These are phyloP conservation scores for Cordia subcordata DNA, from an alignment of 257 asterid genomes.

Conservation along the genomic window DNA sequence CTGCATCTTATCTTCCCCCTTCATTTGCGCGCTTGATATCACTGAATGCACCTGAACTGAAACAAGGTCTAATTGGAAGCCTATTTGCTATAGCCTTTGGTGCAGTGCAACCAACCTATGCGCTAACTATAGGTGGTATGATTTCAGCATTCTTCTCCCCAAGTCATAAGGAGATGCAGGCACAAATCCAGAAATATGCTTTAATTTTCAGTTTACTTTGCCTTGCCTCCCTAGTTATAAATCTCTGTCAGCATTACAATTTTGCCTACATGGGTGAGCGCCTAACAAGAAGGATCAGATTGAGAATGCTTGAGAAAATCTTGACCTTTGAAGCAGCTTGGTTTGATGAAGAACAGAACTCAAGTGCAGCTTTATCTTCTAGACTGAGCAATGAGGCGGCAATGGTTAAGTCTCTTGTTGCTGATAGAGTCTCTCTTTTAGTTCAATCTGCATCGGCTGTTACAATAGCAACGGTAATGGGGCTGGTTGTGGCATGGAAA, in stretches of 20 bases:
- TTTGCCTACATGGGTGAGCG: conserved; percentile 80
- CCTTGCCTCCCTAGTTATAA: conserved; percentile 44
- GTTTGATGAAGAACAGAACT: conserved; percentile 70
- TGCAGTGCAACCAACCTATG: conserved; percentile 75
- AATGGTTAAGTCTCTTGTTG: conserved; percentile 73
- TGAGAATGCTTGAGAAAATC: conserved; percentile 55
- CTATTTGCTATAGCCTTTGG: conserved; percentile 60
- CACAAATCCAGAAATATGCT: conserved; percentile 43
- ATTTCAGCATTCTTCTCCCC: conserved; percentile 61
- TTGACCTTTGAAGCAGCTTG: conserved; percentile 71
- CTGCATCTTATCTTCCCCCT: conserved; percentile 38
- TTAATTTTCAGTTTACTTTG: conserved; percentile 50
- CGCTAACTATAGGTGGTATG: conserved; percentile 74
- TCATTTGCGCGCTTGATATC: conserved; percentile 48
- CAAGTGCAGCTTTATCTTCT: conserved; percentile 61
- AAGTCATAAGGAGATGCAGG: conserved; percentile 55
- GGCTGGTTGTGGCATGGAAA: conserved; percentile 76
- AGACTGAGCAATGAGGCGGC: conserved; percentile 68
- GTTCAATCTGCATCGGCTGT: conserved; percentile 70
- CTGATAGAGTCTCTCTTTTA: conserved; percentile 58
- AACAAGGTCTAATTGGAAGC: conserved; percentile 61
- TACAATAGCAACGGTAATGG: conserved; percentile 53
- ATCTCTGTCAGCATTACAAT: conserved; percentile 69
- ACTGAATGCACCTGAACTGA: conserved; percentile 69
- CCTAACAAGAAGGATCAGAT: conserved; percentile 51